These are phyloP conservation scores for Myriosclerotinia duriaeana DNA, from an alignment of 2,329 filamentous ascomycete genomes.

Conservation along the genomic window DNA sequence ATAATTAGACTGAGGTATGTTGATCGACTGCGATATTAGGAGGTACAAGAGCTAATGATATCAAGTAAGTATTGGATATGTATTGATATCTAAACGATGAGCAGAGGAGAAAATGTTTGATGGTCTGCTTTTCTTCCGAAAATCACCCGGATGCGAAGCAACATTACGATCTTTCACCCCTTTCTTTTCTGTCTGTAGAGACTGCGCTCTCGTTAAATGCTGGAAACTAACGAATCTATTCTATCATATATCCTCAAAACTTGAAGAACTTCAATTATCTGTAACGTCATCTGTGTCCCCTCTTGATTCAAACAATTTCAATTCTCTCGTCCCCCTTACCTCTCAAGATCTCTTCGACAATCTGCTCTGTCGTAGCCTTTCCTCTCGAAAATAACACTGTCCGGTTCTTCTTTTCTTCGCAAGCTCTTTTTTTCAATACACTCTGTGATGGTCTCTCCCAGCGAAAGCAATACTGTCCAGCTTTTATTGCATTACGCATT, in stretches of 20 bases:
- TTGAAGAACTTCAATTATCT: too few relatives aligned
- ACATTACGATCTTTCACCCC: not conserved
- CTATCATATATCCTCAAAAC: not conserved
- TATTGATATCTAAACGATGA: not conserved
- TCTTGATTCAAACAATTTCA: not conserved
- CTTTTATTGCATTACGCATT: not conserved
- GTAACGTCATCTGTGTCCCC: too few relatives aligned
- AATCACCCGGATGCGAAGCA: not conserved
- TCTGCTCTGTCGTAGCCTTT: not conserved
- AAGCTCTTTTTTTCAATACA: not conserved
- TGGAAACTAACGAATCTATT: too few relatives aligned
- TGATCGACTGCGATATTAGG: not conserved
- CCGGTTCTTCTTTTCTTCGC: not conserved
- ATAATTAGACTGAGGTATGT: not conserved
- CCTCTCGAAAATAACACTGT: not conserved
- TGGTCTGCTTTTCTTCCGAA: not conserved
- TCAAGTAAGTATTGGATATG: not conserved
- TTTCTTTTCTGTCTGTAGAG: too few relatives aligned
- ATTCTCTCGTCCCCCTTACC: not conserved
- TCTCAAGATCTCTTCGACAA: not conserved
- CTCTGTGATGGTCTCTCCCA: slow-evolving; percentile 8
- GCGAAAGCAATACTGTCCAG: slow-evolving; percentile 5
- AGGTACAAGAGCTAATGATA: not conserved
- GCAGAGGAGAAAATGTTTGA: not conserved
- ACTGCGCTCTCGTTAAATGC: too few relatives aligned